Evolutionary conservation across 2,329 filamentous ascomycete genomes (phyloP).

Genomic region (Aspergillus proliferans): DNA sequence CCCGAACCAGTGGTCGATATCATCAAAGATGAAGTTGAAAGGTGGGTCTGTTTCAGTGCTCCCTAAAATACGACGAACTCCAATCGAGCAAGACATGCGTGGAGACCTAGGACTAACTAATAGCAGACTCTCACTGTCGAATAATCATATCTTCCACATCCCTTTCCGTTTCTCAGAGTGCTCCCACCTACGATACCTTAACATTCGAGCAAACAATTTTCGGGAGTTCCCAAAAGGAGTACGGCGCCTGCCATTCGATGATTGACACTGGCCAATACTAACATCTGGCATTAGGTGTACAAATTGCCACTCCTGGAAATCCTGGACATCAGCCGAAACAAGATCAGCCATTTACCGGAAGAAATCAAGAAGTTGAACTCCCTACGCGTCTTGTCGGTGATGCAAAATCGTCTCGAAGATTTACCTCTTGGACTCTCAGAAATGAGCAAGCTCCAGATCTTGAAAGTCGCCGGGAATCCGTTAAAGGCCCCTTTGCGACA

Average conservation of each 20-base stretch:
- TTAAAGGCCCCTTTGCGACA: constrained; percentile 72
- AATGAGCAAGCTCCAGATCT: constrained; percentile 79
- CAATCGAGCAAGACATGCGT: neutral
- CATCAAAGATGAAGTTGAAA: constrained; percentile 49
- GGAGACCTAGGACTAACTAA: constrained; percentile 9
- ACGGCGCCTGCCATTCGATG: constrained; percentile 27
- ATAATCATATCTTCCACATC: constrained; percentile 47
- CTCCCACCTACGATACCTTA: constrained; percentile 44
- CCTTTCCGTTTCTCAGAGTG: constrained; percentile 45
- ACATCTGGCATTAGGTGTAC: constrained; percentile 58
- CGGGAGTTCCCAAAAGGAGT: constrained; percentile 60
- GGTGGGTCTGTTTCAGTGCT: constrained; percentile 27
- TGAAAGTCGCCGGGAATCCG: constrained; percentile 86
- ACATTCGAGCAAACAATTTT: constrained; percentile 45
- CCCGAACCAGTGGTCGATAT: constrained; percentile 47
- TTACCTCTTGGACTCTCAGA: constrained; percentile 79
- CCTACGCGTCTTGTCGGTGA: constrained; percentile 80
- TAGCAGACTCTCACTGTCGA: constrained; percentile 43
- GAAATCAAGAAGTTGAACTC: constrained; percentile 76
- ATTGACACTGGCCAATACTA: constrained; percentile 4
- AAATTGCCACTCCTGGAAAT: constrained; percentile 83
- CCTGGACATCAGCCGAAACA: constrained; percentile 84
- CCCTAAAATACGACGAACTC: neutral
- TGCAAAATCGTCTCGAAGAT: constrained; percentile 79
- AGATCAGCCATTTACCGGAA: constrained; percentile 67